phyloP scores from a whole-genome alignment of 129 eudicot genomes.

The Saposhnikovia divaricata region DNA sequence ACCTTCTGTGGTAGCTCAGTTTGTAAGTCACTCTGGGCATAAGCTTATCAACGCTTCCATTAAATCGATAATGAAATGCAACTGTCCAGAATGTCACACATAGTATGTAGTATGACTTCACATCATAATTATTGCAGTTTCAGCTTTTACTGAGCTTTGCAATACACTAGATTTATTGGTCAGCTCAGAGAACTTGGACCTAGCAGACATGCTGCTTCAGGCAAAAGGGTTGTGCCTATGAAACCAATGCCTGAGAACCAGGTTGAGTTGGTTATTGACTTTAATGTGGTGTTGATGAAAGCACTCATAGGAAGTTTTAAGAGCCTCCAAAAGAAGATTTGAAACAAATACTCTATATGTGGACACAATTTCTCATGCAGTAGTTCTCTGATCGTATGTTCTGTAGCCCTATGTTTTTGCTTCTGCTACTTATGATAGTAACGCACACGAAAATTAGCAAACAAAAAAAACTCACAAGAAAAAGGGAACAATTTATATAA shows the following conservation, averaged over 20 bases:
- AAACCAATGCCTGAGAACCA: slow-evolving; percentile 65
- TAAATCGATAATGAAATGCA: not conserved
- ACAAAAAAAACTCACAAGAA: no score
- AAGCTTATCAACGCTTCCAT: not conserved
- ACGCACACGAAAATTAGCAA: no score
- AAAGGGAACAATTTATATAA: not conserved
- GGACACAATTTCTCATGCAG: not conserved
- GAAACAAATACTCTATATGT: not conserved
- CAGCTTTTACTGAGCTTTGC: not conserved
- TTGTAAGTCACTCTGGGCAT: not conserved
- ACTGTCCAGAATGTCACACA: not conserved
- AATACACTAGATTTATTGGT: slow-evolving; percentile 10
- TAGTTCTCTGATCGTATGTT: not conserved
- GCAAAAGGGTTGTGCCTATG: slow-evolving; percentile 28
- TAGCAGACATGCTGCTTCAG: slow-evolving; percentile 53
- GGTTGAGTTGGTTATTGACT: slow-evolving; percentile 49
- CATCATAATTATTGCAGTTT: not conserved
- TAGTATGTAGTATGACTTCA: not conserved
- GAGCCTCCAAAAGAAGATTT: not conserved
- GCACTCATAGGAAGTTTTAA: not conserved
- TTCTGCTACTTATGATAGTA: not conserved
- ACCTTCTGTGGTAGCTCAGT: not conserved
- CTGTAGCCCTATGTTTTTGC: not conserved
- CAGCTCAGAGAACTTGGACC: slow-evolving; percentile 44
- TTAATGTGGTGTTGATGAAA: no score